These are phyloP conservation scores for Trapa incisa DNA, from an alignment of 345 rosid genomes.

Conservation along the genomic window DNA sequence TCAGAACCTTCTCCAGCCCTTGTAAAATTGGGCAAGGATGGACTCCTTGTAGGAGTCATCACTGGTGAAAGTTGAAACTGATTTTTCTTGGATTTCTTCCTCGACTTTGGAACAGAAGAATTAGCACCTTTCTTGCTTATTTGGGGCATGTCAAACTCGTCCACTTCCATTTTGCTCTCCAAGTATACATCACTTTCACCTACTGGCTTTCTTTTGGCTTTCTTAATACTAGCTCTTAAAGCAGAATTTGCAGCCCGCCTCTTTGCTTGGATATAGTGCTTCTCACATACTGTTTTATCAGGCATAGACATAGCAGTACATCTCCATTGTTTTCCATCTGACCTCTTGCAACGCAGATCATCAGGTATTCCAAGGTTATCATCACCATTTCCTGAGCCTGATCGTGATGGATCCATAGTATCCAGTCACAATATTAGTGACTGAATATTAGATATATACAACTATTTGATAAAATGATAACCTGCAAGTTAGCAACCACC, in stretches of 20 bases:
- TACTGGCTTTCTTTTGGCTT: slow-evolving; percentile 47
- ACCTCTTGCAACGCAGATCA: slow-evolving; percentile 94
- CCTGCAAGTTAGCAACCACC: background rate
- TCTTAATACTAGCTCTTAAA: slow-evolving; percentile 70
- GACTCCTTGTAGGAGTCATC: slow-evolving; percentile 34
- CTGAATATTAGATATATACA: slow-evolving; percentile 9
- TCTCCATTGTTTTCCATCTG: slow-evolving; percentile 98
- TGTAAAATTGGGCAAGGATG: slow-evolving; percentile 24
- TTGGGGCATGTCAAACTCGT: slow-evolving; percentile 52
- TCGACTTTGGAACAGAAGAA: slow-evolving; percentile 21
- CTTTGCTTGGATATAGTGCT: slow-evolving; percentile 91
- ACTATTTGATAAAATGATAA: slow-evolving; percentile 2
- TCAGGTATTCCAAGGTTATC: slow-evolving; percentile 69
- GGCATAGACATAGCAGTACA: slow-evolving; percentile 99
- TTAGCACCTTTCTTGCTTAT: slow-evolving; percentile 27
- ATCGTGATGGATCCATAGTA: slow-evolving; percentile 6
- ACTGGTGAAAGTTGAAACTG: slow-evolving; percentile 43
- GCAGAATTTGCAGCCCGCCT: slow-evolving; percentile 92
- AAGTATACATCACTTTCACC: slow-evolving; percentile 49
- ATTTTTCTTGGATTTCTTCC: slow-evolving; percentile 30
- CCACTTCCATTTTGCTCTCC: slow-evolving; percentile 58
- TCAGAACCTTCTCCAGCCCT: slow-evolving; percentile 38
- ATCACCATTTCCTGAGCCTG: slow-evolving; percentile 32
- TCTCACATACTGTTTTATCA: slow-evolving; percentile 93
- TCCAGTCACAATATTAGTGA: slow-evolving; percentile 1